Base-by-base conservation (phyloP, 768 basidiomycete species). In the Tricholoma sp. region DNA sequence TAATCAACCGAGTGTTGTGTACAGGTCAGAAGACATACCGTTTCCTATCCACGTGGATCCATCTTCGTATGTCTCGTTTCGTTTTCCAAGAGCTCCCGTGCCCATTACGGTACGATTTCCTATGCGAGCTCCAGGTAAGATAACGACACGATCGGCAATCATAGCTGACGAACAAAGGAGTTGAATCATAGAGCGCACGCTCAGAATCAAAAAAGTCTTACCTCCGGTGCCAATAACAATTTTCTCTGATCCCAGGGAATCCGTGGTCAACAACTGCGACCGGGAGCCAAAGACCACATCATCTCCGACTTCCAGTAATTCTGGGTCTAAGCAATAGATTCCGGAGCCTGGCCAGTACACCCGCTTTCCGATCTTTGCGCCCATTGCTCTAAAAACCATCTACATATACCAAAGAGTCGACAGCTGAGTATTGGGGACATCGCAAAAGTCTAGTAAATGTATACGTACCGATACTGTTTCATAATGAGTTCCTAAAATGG, bases 281-380 rank as follows among this genome's bases (percentile, higher is more conserved):
- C 72, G 72, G 17, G 76, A 76, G n/a, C 78, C 78, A 60, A 80
- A 80, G 28, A 79, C 73, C 39, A 80, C 78, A 61, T 79, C 74
- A 61, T 80, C 71, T 29, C 78, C 78, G 28, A 80, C 74, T 50
- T 77, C 75, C 52, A 80, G 65, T 31, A 80, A 64, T 63, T 80
- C 78, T 1, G 78, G 78, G 58, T 80, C 78, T 13, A 65, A 69
- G 55, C 78, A 79, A 60, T 72, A 70, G 32, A 80, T 67, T 8
- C 78, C 76, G 7, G 74, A 75, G 2, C 74, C 74, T 11, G 78
- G 78, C 78, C 78, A 80, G 61, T 79, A 80, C 9, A 79, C 70
- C 8, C 74, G 73, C 57, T 70, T 64, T 17, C 78, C 78, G 13
- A 80, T 65, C 64, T 76, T 78, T 18, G 78, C 77, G 12, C 78